Evolutionary conservation across 208 protist genomes (phyloP).

Genomic region (Wallacemonas sp.): DNA sequence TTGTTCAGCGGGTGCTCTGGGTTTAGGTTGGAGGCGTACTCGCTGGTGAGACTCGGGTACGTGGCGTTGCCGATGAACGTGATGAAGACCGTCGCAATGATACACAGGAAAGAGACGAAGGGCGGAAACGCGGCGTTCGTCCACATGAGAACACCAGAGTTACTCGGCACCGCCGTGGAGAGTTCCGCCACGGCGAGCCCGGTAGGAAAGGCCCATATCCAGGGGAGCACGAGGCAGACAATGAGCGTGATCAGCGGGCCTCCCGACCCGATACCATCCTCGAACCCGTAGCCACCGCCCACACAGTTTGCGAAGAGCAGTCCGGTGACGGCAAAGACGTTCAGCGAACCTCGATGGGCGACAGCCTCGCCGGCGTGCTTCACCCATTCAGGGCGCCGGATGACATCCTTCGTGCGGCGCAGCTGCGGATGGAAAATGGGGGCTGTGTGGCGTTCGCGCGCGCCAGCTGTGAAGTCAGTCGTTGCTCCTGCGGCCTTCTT

Average conservation of each 20-base stretch:
- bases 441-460: conserved; percentile 20
- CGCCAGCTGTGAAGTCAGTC: background rate
- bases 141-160: conserved; percentile 88
- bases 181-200: conserved; percentile 80
- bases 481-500: background rate
- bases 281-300: conserved; percentile 83
- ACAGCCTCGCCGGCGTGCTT: conserved; percentile 63
- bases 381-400: conserved; percentile 75
- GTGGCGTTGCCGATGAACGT: conserved; percentile 84
- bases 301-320: conserved; percentile 82
- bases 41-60: conserved; percentile 74
- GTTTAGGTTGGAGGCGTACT: conserved; percentile 57
- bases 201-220: conserved; percentile 80
- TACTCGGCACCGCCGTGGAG: conserved; percentile 79
- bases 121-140: conserved; percentile 76
- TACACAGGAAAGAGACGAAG: conserved; percentile 73
- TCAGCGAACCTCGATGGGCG: conserved; percentile 71
- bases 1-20: conserved; percentile 18
- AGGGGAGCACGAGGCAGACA: conserved; percentile 68
- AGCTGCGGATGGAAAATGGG: conserved; percentile 73
- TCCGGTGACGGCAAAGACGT: conserved; percentile 55
- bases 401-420: conserved; percentile 71
- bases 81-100: conserved; percentile 73
- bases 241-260: conserved; percentile 82
- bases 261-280: conserved; percentile 72